Evolutionary conservation across 202 grass and related monocot species (phyloP).

Genomic region (Zizania palustris): DNA sequence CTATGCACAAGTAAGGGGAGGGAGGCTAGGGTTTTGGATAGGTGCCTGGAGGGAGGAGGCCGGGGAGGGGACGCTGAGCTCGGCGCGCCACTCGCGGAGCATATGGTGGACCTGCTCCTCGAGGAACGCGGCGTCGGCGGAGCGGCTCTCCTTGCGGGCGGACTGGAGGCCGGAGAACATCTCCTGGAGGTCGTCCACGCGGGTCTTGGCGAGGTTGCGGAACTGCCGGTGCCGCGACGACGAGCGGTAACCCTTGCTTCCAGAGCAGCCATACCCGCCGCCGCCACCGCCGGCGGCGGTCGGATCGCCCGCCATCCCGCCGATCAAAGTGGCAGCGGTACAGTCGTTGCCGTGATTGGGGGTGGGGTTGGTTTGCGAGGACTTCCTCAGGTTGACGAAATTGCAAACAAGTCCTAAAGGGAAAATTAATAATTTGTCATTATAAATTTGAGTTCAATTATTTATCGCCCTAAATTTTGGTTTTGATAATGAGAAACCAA

Average conservation of each 20-base stretch:
- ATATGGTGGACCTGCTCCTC: slow-evolving; percentile 92
- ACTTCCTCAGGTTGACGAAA: background rate
- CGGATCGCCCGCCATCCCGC: slow-evolving; percentile 52
- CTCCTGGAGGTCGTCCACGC: slow-evolving; percentile 87
- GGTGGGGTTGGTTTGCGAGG: background rate
- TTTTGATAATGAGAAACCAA: too few species aligned
- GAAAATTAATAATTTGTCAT: too few species aligned
- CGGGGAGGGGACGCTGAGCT: slow-evolving; percentile 85
- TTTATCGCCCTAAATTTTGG: too few species aligned
- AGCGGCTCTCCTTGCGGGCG: slow-evolving; percentile 83
- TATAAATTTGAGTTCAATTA: too few species aligned
- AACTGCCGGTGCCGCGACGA: slow-evolving; percentile 65
- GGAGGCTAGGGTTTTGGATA: slow-evolving; percentile 47
- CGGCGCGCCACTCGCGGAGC: slow-evolving; percentile 87
- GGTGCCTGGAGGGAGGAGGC: slow-evolving; percentile 73
- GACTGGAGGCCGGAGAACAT: slow-evolving; percentile 91
- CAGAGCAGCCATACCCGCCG: slow-evolving; percentile 12
- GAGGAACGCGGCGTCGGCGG: slow-evolving; percentile 80
- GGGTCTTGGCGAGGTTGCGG: slow-evolving; percentile 85
- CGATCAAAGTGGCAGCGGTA: slow-evolving; percentile 33
- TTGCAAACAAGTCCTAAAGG: background rate
- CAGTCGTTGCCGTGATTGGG: slow-evolving; percentile 7
- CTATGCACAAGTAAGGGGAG: background rate
- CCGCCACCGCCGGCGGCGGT: slow-evolving; percentile 12
- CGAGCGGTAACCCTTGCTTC: slow-evolving; percentile 65